Base-by-base conservation (phyloP, 768 basidiomycete species). In the Floccularia luteovirens region DNA sequence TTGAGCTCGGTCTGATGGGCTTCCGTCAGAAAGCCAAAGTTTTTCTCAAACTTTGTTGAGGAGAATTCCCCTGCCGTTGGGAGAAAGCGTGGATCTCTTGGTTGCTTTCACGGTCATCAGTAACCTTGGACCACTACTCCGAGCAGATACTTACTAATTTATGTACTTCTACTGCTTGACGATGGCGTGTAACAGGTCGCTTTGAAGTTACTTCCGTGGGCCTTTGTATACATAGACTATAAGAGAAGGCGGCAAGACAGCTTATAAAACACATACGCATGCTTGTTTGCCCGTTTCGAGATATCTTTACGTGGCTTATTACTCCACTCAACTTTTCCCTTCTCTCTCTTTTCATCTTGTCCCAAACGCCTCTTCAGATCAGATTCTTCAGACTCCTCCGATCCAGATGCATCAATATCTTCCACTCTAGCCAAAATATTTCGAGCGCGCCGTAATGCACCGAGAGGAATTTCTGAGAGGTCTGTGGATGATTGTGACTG, bases 51-150 rank as follows among this genome's bases (percentile, higher is more conserved):
- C 24, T 76, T 75, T 33, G 77, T 60, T 0, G 69, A 50, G 12
- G 81, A 75, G 48, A 83, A 79, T 44, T 76, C 67, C 11, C 90
- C 90, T 11, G 83, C 68, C 6, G 84, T 60, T 20, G 78, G 70
- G 20, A 84, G 64, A 61, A 97, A 97, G 34, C 92, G 77, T 1
- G 93, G 92, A 61, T 97, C 92, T 22, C 91, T 77, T 11, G 79
- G 57, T 60, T 81, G 75, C 90, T 93, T 47, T 22, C 17, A 16
- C 31, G 17, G 38, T 22, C 13, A 33, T 45, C 4, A 49, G 42
- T 31, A 34, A 19, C 30, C 31, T 21, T 16, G 4, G 28, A 12
- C 27, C 21, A 43, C 30, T 31, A 37, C 37, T 36, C 38, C 35
- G 20, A 24, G 2, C 10, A 24, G 5, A 31, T 21, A 56, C 83